phyloP scores from a whole-genome alignment of 2,329 filamentous ascomycete species.

The Paracoccidioides lutzii region DNA sequence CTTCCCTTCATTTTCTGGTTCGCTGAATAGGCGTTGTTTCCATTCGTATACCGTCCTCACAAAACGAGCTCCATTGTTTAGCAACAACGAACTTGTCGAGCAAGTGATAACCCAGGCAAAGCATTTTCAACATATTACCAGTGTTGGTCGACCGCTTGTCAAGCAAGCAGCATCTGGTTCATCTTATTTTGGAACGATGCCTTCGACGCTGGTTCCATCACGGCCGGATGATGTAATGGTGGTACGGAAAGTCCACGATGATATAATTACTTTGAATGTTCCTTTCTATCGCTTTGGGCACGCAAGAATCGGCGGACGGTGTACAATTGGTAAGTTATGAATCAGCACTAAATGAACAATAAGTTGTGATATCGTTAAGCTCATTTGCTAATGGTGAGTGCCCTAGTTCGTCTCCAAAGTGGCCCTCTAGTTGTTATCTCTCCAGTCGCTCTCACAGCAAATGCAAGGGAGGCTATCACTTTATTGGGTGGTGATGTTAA shows the following conservation, averaged over 20 bases:
- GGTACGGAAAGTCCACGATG: slow-evolving; percentile 62
- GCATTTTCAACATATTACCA: neutral
- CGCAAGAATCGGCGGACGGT: slow-evolving; percentile 74
- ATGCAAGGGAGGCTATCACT: slow-evolving; percentile 51
- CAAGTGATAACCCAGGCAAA: neutral
- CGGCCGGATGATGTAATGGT: slow-evolving; percentile 79
- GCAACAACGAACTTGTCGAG: neutral
- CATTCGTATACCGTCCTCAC: neutral
- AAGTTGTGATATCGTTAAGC: neutral
- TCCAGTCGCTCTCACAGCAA: slow-evolving; percentile 69
- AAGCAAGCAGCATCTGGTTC: slow-evolving; percentile 10
- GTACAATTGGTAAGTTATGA: slow-evolving; percentile 56
- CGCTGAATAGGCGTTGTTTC: neutral
- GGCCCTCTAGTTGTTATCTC: slow-evolving; percentile 82
- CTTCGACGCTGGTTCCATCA: slow-evolving; percentile 50
- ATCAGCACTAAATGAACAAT: neutral
- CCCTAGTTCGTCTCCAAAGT: slow-evolving; percentile 59
- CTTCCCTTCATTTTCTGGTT: neutral
- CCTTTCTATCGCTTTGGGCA: slow-evolving; percentile 73
- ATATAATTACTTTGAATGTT: slow-evolving; percentile 46
- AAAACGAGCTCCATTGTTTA: neutral
- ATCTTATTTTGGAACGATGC: slow-evolving; percentile 34
- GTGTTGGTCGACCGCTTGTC: neutral
- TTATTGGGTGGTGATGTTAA: slow-evolving; percentile 54
- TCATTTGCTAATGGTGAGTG: slow-evolving; percentile 6